These are phyloP conservation scores for Aureobasidium sp. DNA, from an alignment of 2,329 filamentous ascomycete genomes.

Conservation along the genomic window DNA sequence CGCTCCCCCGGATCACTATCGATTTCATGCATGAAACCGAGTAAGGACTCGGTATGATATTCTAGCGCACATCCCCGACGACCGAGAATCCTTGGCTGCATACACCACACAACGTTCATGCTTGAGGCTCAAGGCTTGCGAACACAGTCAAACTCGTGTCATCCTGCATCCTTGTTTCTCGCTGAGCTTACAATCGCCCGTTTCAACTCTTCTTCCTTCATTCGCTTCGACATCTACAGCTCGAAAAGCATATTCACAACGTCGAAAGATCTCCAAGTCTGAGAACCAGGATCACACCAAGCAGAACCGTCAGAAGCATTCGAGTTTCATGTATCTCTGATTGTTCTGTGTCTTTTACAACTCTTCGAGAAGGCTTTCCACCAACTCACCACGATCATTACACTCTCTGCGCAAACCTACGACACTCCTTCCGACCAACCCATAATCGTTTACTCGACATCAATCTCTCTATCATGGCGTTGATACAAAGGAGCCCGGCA, in stretches of 20 bases:
- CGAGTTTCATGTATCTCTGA: neutral
- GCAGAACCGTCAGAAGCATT: neutral
- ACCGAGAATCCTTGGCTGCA: constrained; percentile 11
- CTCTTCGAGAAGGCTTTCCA: neutral
- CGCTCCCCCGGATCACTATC: constrained; percentile 4
- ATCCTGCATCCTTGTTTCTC: constrained; percentile 8
- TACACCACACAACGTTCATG: constrained; percentile 10
- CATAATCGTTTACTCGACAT: neutral
- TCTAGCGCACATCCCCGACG: constrained; percentile 9
- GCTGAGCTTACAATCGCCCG: constrained; percentile 5
- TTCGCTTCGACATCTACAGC: neutral
- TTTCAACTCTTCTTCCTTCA: constrained; percentile 6
- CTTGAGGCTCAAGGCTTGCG: constrained; percentile 8
- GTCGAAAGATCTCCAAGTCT: neutral
- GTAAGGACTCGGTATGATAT: constrained; percentile 10
- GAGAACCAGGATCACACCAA: neutral
- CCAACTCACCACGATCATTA: neutral
- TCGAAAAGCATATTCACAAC: neutral
- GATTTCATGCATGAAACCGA: constrained; percentile 12
- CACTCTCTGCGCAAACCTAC: neutral
- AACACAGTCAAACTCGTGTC: constrained; percentile 3
- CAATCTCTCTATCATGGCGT: neutral
- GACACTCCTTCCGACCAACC: neutral
- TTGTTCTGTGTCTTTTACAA: neutral
- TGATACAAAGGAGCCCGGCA: neutral